Conservation (phyloP, 2,329 filamentous ascomycete species). For the Microsporum canis region DNA sequence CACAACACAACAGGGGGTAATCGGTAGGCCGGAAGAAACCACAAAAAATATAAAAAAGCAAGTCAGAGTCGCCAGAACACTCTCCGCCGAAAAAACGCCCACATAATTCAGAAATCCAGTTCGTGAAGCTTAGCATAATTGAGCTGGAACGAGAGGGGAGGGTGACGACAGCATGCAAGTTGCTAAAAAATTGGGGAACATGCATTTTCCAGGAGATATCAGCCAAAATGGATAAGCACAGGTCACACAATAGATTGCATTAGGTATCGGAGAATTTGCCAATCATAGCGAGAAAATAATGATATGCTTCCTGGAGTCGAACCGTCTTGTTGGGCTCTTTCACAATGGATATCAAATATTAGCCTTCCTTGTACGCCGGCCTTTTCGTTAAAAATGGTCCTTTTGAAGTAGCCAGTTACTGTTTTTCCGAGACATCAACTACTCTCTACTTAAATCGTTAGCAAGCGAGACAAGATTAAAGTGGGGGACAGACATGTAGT, state of each 20-base stretch:
- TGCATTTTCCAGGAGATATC: not conserved
- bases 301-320: not conserved
- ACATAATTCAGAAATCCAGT: slow-evolving; percentile 1
- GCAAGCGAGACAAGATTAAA: not conserved
- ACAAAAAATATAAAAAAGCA: not conserved
- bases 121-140: not conserved
- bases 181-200: not conserved
- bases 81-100: slow-evolving; percentile 2
- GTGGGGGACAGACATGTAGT: not conserved
- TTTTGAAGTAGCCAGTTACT: not conserved
- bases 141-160: not conserved
- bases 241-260: not conserved
- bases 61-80: not conserved
- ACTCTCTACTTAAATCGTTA: not conserved
- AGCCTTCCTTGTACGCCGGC: not conserved
- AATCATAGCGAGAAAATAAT: not conserved
- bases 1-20: not conserved
- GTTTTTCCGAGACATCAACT: not conserved
- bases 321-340: not conserved
- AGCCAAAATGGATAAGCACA: not conserved
- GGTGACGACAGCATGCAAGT: not conserved
- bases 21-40: not conserved
- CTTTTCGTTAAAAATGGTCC: not conserved
- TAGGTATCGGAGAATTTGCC: not conserved
- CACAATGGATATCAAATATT: not conserved